phyloP scores from a whole-genome alignment of 2,329 filamentous ascomycete species.

The Cryphonectria radicalis region DNA sequence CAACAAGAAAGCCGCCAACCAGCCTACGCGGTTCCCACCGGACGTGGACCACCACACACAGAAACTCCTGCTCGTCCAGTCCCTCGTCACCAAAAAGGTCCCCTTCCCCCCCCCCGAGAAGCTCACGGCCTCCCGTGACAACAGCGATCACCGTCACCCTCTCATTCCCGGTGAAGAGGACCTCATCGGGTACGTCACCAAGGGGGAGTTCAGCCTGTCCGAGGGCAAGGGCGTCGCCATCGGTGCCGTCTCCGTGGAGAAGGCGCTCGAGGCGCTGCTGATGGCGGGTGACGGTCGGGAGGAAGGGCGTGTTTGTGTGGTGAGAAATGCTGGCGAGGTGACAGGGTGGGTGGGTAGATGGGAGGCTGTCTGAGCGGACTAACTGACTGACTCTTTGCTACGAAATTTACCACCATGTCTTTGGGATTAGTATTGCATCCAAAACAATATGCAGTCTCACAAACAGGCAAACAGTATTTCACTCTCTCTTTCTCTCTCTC shows the following conservation, averaged over 20 bases:
- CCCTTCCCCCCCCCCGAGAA: slow-evolving; percentile 44
- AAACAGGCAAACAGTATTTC: background rate
- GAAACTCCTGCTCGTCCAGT: slow-evolving; percentile 51
- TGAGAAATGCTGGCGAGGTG: slow-evolving; percentile 78
- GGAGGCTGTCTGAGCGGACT: slow-evolving; percentile 61
- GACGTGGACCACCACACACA: slow-evolving; percentile 43
- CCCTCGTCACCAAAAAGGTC: slow-evolving; percentile 48
- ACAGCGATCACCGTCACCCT: slow-evolving; percentile 58
- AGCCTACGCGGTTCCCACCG: slow-evolving; percentile 33
- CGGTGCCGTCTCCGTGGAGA: slow-evolving; percentile 68
- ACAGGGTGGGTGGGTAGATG: slow-evolving; percentile 80
- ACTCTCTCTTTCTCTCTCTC: too few species aligned
- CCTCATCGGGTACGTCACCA: slow-evolving; percentile 88
- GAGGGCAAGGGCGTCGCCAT: slow-evolving; percentile 77
- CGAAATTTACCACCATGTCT: background rate
- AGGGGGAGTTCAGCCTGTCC: slow-evolving; percentile 79
- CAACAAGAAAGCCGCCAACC: slow-evolving; percentile 32
- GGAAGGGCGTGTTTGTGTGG: slow-evolving; percentile 70
- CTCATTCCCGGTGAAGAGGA: slow-evolving; percentile 74
- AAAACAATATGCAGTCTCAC: too few species aligned
- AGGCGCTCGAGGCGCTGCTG: slow-evolving; percentile 51
- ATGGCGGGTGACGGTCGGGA: slow-evolving; percentile 36
- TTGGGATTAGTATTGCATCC: background rate
- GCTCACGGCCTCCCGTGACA: slow-evolving; percentile 36
- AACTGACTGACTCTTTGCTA: background rate